A percentile compares a stretch with the other conserved stretches of the same genome.
Evolutionary conservation across 108 stramenopile species (phyloP).

Genomic region (Cyclotella sp.): DNA sequence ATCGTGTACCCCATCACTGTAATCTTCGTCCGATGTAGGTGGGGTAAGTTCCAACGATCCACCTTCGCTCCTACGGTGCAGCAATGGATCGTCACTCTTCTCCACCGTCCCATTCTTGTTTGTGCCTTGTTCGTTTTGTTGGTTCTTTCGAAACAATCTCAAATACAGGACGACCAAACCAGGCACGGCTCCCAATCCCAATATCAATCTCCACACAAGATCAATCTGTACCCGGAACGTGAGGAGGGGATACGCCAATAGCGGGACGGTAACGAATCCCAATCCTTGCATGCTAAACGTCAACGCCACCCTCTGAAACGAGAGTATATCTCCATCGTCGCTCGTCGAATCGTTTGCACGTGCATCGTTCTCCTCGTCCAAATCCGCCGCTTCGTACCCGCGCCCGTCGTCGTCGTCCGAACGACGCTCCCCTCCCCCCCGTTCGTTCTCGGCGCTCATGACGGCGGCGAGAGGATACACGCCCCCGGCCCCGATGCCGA

Average conservation of each 20-base stretch:
- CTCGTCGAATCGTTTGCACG: not conserved
- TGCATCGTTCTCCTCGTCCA: not conserved
- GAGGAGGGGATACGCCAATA: slow-evolving; percentile 46
- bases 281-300: slow-evolving; percentile 75
- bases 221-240: slow-evolving; percentile 26
- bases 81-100: not conserved
- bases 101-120: not conserved
- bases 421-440: not conserved
- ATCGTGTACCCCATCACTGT: slow-evolving; percentile 6
- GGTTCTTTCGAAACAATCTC: slow-evolving; percentile 11
- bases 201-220: slow-evolving; percentile 15
- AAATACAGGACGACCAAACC: slow-evolving; percentile 51
- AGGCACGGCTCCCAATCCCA: slow-evolving; percentile 38
- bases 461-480: slow-evolving; percentile 80
- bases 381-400: slow-evolving; percentile 21
- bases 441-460: slow-evolving; percentile 58
- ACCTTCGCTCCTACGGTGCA: not conserved
- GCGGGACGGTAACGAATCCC: slow-evolving; percentile 60
- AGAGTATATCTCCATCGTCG: slow-evolving; percentile 6
- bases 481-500: slow-evolving; percentile 72
- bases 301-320: slow-evolving; percentile 54
- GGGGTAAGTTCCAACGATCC: slow-evolving; percentile 21
- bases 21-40: not conserved
- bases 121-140: slow-evolving; percentile 3
- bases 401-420: not conserved